phyloP scores from a whole-genome alignment of 768 basidiomycete species.

The Kwoniella botswanensis region DNA sequence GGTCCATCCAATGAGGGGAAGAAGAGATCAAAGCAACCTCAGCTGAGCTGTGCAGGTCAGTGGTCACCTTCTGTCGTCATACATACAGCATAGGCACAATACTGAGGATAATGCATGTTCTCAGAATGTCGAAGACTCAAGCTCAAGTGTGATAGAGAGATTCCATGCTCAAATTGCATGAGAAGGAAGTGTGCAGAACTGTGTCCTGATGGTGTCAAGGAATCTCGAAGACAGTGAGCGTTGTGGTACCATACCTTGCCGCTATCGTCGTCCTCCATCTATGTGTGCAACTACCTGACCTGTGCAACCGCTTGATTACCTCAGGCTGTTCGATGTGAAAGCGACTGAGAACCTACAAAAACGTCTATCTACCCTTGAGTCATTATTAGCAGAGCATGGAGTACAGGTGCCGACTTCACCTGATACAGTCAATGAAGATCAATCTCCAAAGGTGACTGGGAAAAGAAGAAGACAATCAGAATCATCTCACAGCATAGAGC shows the following conservation, averaged over 20 bases:
- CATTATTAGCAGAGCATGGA: conserved; percentile 21
- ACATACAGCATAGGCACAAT: background rate
- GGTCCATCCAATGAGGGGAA: conserved; percentile 16
- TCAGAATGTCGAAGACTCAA: conserved; percentile 39
- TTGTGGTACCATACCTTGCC: too few species aligned
- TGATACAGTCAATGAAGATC: background rate
- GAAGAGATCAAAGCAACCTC: conserved; percentile 25
- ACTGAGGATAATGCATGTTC: background rate
- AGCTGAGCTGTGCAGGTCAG: conserved; percentile 30
- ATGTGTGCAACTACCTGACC: background rate
- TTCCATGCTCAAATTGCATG: conserved; percentile 34
- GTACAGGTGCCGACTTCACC: conserved; percentile 12
- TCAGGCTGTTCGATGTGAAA: conserved; percentile 16
- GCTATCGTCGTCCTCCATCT: background rate
- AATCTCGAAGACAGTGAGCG: conserved; percentile 23
- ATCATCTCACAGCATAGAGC: conserved; percentile 2
- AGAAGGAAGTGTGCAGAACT: conserved; percentile 28
- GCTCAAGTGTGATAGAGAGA: conserved; percentile 34
- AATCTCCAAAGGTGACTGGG: background rate
- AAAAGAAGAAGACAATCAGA: conserved; percentile 11
- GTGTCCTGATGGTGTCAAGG: conserved; percentile 31
- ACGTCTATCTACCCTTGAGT: conserved; percentile 14
- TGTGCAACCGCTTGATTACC: background rate
- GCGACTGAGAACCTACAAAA: conserved; percentile 13
- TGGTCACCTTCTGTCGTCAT: background rate